Evolutionary conservation across 1,284 basidiomycete species (phyloP), one percentile per base, ranked within the genome.

Genomic region (Ustilago nuda): DNA sequence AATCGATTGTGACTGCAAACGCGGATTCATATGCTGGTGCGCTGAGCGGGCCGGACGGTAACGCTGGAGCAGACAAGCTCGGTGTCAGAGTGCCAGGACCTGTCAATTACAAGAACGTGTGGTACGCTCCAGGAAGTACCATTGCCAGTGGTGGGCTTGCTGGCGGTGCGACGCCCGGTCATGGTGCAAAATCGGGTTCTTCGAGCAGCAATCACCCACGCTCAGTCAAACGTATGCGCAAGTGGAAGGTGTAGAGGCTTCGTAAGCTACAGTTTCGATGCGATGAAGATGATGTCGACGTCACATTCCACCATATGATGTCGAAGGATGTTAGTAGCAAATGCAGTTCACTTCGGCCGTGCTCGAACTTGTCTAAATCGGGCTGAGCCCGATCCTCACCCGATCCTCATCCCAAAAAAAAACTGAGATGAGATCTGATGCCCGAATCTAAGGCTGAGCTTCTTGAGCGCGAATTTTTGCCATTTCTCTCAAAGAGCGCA

Each of bases 21-120:
- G 32, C 32, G 2, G 73, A 68, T 43, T 17, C 60, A 30, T 61
- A 62, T 13, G 54, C 30, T 6, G 61, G 30, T 23, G 54, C 48
- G 8, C 30, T 45, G 32, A 52, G 27, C 9, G 51, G 32, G 11
- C 62, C 33, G 1, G 55, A 46, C 8, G 56, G 33, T 12, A 45
- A 23, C 32, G 55, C 30, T 23, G 64, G 57, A 9, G 6, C 35
- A 11, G 73, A 71, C 15, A 56, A 61, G 57, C 62, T 72, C 9
- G 69, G 61, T 2, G 53, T 68, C n/a, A 48, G 74, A 19, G 52
- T 77, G 41, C 79, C 77, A 2, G 72, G 72, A 4, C 60, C 74
- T 9, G 74, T 81, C 19, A 79, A 81, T 48, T 81, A 81, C 67
- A 81, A 81, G 50, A 68, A 74, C 19, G 68, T 73, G 1, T 81